Evolutionary conservation across 2,329 filamentous ascomycete genomes (phyloP), one percentile per base, ranked within the genome.

Genomic region (Cladorrhinum sp.): DNA sequence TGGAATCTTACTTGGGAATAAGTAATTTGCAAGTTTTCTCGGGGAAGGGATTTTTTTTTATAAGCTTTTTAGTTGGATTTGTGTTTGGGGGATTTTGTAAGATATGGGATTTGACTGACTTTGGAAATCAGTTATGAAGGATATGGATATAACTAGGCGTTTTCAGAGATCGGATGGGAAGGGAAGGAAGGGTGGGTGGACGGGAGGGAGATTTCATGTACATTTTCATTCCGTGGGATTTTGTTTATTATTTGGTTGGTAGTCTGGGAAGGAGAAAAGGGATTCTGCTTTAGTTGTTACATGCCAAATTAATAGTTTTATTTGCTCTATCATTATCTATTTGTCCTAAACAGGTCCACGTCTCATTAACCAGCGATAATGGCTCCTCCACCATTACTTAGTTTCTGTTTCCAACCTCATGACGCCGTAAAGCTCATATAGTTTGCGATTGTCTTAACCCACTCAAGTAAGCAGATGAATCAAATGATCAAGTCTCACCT

Each of bases 1-100:
- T 89, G 85, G 86, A 77, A 59, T 24, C 32, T 68, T 24, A 58
- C 52, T 8, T 68, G 66, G 66, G 59, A 62, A 27, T 65, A 51
- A 48, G 20, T 20, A 18, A 22, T 45, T 4, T 6, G 4, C 16
- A 49, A 4, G 2, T 49, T 49, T 3, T 5, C 18, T 49, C 6
- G 18, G 45, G 6, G 3, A n/a, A n/a, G 45, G 13, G 16, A 45
- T 22, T 55, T 45, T 18, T n/a, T 36, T 22, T 54, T 27, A 1
- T 41, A 9, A n/a, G n/a, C n/a, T 24, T 55, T 38, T 38, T 32
- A 38, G 23, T 54, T 27, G 36, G 10, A 13, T 54, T 23, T 56
- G 20, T 57, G 9, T 49, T 38, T 77, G 3, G 69, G 6, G 27
- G 32, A 13, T 9, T 36, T 36, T 36, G 12, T 9, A 16, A 36